phyloP scores from a whole-genome alignment of 768 basidiomycete species.

The Boletus patriciae region DNA sequence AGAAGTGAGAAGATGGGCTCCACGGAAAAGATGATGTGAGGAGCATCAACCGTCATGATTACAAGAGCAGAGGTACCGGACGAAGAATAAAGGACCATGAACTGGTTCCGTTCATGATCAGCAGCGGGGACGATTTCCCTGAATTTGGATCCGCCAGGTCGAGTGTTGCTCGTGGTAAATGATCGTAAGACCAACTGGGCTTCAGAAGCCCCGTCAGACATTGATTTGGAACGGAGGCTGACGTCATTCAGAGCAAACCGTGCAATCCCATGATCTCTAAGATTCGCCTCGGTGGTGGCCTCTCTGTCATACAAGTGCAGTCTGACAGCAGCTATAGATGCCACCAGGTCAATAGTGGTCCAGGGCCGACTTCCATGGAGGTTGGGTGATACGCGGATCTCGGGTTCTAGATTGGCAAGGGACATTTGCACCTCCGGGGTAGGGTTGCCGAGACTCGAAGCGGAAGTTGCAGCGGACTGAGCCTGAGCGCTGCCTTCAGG shows the following conservation, averaged over 20 bases:
- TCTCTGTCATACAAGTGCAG: constrained; percentile 80
- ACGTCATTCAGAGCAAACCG: constrained; percentile 82
- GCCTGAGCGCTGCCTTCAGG: constrained; percentile 43
- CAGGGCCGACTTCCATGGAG: constrained; percentile 40
- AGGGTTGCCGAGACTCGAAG: constrained; percentile 5
- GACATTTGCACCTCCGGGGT: constrained; percentile 3
- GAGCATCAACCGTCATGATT: constrained; percentile 88
- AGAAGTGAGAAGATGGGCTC: constrained; percentile 90
- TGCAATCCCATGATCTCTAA: constrained; percentile 80
- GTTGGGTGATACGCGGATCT: constrained; percentile 42
- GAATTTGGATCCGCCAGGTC: constrained; percentile 79
- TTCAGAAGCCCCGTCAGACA: constrained; percentile 82
- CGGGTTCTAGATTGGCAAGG: constrained; percentile 47
- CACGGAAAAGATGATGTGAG: constrained; percentile 87
- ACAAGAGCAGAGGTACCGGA: constrained; percentile 69
- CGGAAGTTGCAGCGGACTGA: constrained; percentile 23
- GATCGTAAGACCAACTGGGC: constrained; percentile 87
- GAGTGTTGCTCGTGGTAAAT: constrained; percentile 87
- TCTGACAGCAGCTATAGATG: constrained; percentile 69
- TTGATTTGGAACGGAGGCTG: constrained; percentile 73
- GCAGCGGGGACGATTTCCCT: constrained; percentile 95
- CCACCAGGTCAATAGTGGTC: constrained; percentile 71
- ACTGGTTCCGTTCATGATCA: constrained; percentile 83
- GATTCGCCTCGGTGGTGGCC: constrained; percentile 53
- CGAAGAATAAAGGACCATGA: constrained; percentile 88